phyloP scores from a whole-genome alignment of 2,329 filamentous ascomycete genomes.

The Calonectria crousiana region DNA sequence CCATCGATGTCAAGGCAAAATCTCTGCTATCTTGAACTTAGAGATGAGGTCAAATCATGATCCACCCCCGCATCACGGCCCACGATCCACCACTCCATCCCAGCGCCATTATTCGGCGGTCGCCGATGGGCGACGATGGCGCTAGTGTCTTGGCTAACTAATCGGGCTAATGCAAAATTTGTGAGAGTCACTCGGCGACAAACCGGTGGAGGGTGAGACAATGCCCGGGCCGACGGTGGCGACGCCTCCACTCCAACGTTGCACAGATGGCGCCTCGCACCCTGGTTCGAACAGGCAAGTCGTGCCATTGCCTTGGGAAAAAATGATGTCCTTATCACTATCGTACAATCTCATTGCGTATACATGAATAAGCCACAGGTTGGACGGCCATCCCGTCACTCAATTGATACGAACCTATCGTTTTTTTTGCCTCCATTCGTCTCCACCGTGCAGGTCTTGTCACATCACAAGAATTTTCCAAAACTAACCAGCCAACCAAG shows the following conservation, averaged over 20 bases:
- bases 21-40: slow-evolving; percentile 5
- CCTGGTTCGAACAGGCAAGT: slow-evolving; percentile 20
- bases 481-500: slow-evolving; percentile 23
- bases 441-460: slow-evolving; percentile 30
- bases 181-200: slow-evolving; percentile 2
- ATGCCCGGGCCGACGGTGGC: slow-evolving; percentile 27
- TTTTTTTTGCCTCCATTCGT: slow-evolving; percentile 18
- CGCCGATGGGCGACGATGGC: slow-evolving; percentile 13
- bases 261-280: slow-evolving; percentile 24
- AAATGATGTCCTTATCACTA: slow-evolving; percentile 26
- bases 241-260: slow-evolving; percentile 34
- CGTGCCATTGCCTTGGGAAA: slow-evolving; percentile 33
- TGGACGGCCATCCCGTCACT: background rate
- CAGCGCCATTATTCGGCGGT: slow-evolving; percentile 7
- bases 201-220: slow-evolving; percentile 28
- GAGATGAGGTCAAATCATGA: slow-evolving; percentile 11
- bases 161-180: slow-evolving; percentile 16
- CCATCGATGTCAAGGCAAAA: slow-evolving; percentile 12
- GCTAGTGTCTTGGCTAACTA: slow-evolving; percentile 27
- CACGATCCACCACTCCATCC: background rate
- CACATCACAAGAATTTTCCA: slow-evolving; percentile 23
- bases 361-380: background rate
- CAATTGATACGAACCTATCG: slow-evolving; percentile 15
- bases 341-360: slow-evolving; percentile 3
- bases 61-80: slow-evolving; percentile 39